phyloP scores from a whole-genome alignment of 2,329 filamentous ascomycete genomes.

The Fusarium cyanostomum region DNA sequence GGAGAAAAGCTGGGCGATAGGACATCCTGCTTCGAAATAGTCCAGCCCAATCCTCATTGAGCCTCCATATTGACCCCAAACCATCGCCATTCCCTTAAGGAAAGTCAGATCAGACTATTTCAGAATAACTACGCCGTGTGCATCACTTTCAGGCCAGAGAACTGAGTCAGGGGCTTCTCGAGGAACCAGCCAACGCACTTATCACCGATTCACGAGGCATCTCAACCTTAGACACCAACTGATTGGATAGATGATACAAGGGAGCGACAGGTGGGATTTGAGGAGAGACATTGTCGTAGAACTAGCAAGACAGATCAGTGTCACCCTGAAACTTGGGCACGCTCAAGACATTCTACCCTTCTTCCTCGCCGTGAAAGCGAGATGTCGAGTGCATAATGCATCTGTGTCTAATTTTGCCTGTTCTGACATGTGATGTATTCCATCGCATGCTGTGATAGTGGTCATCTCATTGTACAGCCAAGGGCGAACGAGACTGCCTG shows the following conservation, averaged over 20 bases:
- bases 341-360: neutral
- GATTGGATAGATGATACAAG: neutral
- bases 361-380: neutral
- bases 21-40: neutral
- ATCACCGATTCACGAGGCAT: neutral
- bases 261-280: neutral
- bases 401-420: neutral
- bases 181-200: neutral
- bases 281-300: conserved; percentile 8
- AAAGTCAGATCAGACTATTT: neutral
- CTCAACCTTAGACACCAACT: neutral
- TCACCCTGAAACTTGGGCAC: conserved; percentile 8
- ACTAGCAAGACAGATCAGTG: neutral
- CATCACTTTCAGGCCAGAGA: neutral
- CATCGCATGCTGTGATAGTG: neutral
- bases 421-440: conserved; percentile 3
- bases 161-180: neutral
- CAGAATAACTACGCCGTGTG: neutral
- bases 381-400: neutral
- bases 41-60: neutral
- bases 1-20: neutral
- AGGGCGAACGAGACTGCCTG: too few species aligned
- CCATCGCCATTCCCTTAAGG: neutral
- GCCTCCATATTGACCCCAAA: neutral
- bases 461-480: too few species aligned